phyloP scores from a whole-genome alignment of 306 rosid genomes.

The Ceratonia siliqua region DNA sequence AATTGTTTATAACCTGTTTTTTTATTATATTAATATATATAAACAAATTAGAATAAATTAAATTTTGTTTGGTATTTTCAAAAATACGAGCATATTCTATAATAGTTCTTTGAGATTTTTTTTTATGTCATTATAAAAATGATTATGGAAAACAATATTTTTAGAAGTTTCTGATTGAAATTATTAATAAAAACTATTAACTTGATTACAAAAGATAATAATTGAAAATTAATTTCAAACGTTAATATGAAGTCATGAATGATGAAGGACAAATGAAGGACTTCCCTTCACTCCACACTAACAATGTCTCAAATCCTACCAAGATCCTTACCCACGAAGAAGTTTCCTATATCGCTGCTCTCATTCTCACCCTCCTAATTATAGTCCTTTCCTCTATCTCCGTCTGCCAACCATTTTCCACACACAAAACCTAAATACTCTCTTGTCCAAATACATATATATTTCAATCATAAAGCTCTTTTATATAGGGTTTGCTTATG shows the following conservation, averaged over 20 bases:
- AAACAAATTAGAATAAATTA: too few species aligned
- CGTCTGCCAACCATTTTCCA: not conserved
- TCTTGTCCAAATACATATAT: not conserved
- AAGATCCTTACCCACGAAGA: slow-evolving; percentile 22
- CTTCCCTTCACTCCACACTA: not conserved
- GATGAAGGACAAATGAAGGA: slow-evolving; percentile 2
- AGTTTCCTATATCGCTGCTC: not conserved
- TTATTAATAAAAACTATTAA: too few species aligned
- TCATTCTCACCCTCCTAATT: not conserved
- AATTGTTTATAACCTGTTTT: too few species aligned
- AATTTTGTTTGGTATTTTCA: too few species aligned
- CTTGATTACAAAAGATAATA: too few species aligned
- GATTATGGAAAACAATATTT: too few species aligned
- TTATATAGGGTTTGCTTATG: not conserved
- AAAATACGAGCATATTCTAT: too few species aligned
- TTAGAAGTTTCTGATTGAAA: too few species aligned
- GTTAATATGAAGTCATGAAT: not conserved
- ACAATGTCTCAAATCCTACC: slow-evolving; percentile 34
- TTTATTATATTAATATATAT: too few species aligned
- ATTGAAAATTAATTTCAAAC: not conserved
- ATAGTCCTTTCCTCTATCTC: not conserved
- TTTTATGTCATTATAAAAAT: too few species aligned
- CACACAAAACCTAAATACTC: not conserved
- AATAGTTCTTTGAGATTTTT: too few species aligned
- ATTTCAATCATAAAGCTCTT: not conserved